Conservation (phyloP, 768 basidiomycete genomes). For the Suillus plorans region DNA sequence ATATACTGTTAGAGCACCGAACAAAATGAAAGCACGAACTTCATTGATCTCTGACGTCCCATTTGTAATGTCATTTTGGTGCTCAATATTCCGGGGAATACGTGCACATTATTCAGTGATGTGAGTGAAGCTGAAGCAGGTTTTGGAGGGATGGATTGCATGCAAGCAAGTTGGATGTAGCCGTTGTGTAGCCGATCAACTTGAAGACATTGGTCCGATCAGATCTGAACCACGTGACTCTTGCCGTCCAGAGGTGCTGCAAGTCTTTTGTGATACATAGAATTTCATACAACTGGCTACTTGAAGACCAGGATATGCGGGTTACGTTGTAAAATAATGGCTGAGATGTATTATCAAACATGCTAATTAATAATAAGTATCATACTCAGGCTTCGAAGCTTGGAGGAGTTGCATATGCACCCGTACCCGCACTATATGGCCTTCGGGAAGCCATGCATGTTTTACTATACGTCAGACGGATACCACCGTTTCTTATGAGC, state of each 20-base stretch:
- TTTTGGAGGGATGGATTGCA: constrained; percentile 8
- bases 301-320: background rate
- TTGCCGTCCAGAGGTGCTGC: too few relatives aligned
- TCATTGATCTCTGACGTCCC: background rate
- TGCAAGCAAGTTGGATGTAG: constrained; percentile 9
- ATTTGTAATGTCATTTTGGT: background rate
- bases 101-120: background rate
- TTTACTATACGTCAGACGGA: constrained; percentile 96
- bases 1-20: constrained; percentile 3
- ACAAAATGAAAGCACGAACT: background rate
- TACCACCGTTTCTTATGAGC: constrained; percentile 89
- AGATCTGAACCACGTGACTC: background rate
- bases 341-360: background rate
- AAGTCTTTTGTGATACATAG: background rate
- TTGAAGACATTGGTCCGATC: background rate
- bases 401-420: constrained; percentile 18
- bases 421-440: constrained; percentile 53
- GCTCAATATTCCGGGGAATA: background rate
- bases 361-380: background rate
- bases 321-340: background rate
- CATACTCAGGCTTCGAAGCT: background rate
- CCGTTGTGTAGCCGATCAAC: constrained; percentile 1
- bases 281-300: background rate
- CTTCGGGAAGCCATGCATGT: constrained; percentile 93
- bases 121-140: background rate